These are phyloP conservation scores for Penicillium occitanis DNA, from an alignment of 2,329 filamentous ascomycete species.

Conservation along the genomic window DNA sequence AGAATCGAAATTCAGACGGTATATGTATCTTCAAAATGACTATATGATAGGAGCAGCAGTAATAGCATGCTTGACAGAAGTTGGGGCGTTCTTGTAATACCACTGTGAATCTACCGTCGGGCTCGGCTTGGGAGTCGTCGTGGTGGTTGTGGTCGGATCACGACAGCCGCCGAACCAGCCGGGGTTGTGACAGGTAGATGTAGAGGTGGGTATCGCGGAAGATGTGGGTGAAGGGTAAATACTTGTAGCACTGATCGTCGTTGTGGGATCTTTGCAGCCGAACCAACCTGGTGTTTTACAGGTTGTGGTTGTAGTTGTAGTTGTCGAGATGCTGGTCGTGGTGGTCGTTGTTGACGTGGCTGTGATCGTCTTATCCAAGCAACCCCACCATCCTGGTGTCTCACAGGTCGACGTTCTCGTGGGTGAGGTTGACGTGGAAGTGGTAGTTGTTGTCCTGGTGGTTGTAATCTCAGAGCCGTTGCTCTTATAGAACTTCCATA, in stretches of 20 bases:
- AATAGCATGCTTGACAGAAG: conserved; percentile 1
- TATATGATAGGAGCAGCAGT: conserved; percentile 10
- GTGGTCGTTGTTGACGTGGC: conserved; percentile 32
- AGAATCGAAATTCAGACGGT: not conserved
- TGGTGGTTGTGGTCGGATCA: conserved; percentile 33
- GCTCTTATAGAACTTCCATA: conserved; percentile 94
- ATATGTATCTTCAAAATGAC: conserved; percentile 8
- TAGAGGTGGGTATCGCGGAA: conserved; percentile 25
- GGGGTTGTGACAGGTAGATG: conserved; percentile 38
- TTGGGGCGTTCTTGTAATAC: not conserved
- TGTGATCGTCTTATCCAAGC: conserved; percentile 49
- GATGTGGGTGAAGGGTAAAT: conserved; percentile 30
- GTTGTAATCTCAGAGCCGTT: conserved; percentile 78
- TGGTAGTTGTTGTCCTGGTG: conserved; percentile 62
- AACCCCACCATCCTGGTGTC: conserved; percentile 89
- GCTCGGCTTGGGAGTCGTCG: not conserved
- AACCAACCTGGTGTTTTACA: conserved; percentile 48
- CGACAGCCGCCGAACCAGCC: conserved; percentile 44
- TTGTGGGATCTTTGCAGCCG: conserved; percentile 41
- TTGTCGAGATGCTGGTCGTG: conserved; percentile 34
- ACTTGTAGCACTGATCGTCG: conserved; percentile 31
- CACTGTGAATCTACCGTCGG: not conserved
- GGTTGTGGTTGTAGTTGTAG: conserved; percentile 37
- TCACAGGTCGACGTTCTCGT: conserved; percentile 83
- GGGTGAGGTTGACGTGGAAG: conserved; percentile 59